Evolutionary conservation across 2,329 filamentous ascomycete species (phyloP), one percentile per base, ranked within the genome.

Genomic region (Fusarium sp.): DNA sequence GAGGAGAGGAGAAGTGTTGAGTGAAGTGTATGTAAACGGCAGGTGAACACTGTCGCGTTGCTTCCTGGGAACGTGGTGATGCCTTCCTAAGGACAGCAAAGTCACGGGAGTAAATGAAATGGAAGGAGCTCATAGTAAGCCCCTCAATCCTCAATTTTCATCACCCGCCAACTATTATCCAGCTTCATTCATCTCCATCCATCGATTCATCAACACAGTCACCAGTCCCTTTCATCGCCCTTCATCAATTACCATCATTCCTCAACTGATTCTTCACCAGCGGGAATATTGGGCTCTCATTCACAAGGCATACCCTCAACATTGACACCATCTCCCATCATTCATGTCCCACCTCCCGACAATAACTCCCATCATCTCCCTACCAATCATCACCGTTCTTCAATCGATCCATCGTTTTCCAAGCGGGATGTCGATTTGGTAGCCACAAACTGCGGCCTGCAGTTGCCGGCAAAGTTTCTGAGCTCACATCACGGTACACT

Each of bases 361-460:
- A 22, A 15, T 5, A 22, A 38, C 5, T 54, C 14, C n/a, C 24
- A 38, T 35, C 32, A n/a, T 28, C 24, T 17, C 4, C 17, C 5
- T 53, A 1, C 13, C 5, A n/a, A 12, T 6, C n/a, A 26, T 39
- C 35, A 4, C 14, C 8, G 8, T 4, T 39, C 24, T 7, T 54
- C 24, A 17, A 28, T 1, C 5, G 14, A 18, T 10, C 1, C 8
- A 14, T 41, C 11, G n/a, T 28, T n/a, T 26, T 8, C 32, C 11
- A 41, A 41, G 24, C 6, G 8, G 18, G 11, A 41, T 3, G 11
- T n/a, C 35, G 4, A 28, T 6, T 10, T 10, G 10, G 4, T 24
- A 18, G 6, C 28, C 35, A 6, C 4, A 6, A n/a, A 8, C 20
- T 28, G 24, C 3, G 2, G 9, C 7, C 18, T 14, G 3, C 13